These are phyloP conservation scores for Cryptococcus jaspeensis DNA, from an alignment of 1,284 basidiomycete genomes.

Conservation along the genomic window DNA sequence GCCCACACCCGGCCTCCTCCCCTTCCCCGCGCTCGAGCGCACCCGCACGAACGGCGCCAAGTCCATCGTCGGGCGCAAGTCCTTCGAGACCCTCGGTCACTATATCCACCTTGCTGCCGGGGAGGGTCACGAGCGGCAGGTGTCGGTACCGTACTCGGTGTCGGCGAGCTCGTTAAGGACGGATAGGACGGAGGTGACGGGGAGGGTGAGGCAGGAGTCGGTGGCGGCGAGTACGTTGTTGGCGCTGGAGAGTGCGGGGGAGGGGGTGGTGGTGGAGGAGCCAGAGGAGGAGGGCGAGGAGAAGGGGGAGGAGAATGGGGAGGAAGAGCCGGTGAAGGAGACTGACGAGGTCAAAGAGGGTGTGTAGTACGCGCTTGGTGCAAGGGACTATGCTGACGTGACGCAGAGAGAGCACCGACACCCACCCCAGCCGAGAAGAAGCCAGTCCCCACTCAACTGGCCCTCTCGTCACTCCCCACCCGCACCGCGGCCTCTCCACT, in stretches of 20 bases:
- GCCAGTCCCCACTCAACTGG: neutral
- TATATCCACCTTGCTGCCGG: neutral
- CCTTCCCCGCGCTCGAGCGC: neutral
- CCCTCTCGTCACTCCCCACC: neutral
- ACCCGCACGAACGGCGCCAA: neutral
- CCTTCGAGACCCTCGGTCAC: too few species aligned
- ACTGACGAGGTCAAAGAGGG: neutral
- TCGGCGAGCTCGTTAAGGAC: neutral
- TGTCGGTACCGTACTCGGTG: neutral
- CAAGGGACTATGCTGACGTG: too few species aligned
- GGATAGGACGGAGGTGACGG: too few species aligned
- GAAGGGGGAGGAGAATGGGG: neutral
- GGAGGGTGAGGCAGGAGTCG: neutral
- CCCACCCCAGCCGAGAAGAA: neutral
- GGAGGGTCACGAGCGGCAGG: neutral
- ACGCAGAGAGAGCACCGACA: neutral
- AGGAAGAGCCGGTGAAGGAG: neutral
- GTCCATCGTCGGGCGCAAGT: too few species aligned
- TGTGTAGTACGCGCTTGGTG: neutral
- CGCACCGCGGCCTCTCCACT: neutral
- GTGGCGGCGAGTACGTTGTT: slow-evolving; percentile 6
- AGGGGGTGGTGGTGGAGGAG: neutral
- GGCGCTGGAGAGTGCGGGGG: neutral
- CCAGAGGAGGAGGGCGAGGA: neutral
- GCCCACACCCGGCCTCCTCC: neutral